Evolutionary conservation across 1,284 basidiomycete species (phyloP), one percentile per base, ranked within the genome.

Genomic region (Ceratobasidium sp.): DNA sequence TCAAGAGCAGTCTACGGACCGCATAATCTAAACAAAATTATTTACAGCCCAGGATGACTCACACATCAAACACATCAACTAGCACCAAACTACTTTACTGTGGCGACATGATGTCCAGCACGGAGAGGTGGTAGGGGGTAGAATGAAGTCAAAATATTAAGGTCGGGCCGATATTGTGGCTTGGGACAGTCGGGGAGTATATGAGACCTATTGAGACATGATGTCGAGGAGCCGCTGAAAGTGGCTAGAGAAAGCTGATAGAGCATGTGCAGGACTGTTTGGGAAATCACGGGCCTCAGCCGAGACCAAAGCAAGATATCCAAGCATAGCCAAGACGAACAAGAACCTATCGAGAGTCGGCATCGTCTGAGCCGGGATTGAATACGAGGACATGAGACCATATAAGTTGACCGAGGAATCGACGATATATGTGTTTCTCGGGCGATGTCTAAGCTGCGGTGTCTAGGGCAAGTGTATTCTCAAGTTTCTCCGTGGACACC

Each of bases 361-460:
- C 5, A n/a, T 46, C 13, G 44, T 13, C 13, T 28, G 54, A 28
- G 4, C 54, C 26, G 56, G 54, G n/a, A 38, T 23, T 3, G 28
- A 13, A 9, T 33, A 28, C 4, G 1, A 59, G 56, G 13, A 10
- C 9, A 15, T 38, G 26, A 59, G 40, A 42, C 15, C n/a, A 20
- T 17, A 64, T n/a, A 9, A 10, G 38, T 64, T 42, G 40, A 44
- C 61, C 40, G 61, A 64, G 20, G 61, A 44, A 64, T 64, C 20
- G 40, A 64, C 61, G 61, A 64, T 9, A 23, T 7, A 26, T 42
- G 10, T 42, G 20, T 54, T 20, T 1, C 52, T 54, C 40, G 40
- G 38, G 44, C 2, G 38, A 64, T 40, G 12, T 3, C 38, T 13
- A n/a, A n/a, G 20, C 6, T 61, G 33, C 61, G 42, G 13, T 12